Evolutionary conservation across 2,329 filamentous ascomycete species (phyloP).

Genomic region (Biscogniauxia mediterranea): DNA sequence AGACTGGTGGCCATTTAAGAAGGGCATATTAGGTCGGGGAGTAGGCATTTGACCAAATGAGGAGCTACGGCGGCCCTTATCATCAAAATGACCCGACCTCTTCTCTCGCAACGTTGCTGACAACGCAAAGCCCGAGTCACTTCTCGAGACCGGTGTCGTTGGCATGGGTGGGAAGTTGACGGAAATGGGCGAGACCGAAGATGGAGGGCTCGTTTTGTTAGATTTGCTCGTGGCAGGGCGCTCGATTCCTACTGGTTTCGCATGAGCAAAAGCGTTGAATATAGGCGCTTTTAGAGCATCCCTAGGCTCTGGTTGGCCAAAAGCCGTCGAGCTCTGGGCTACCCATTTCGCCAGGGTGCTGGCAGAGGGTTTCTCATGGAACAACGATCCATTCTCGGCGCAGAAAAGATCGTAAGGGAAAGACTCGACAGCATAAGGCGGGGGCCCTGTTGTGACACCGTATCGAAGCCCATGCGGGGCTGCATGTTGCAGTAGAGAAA

Average conservation of each 20-base stretch:
- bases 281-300: conserved; percentile 60
- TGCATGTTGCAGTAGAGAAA: conserved; percentile 82
- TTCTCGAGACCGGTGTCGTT: conserved; percentile 77
- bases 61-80: conserved; percentile 79
- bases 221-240: conserved; percentile 75
- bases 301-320: conserved; percentile 64
- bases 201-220: conserved; percentile 59
- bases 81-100: conserved; percentile 86
- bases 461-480: conserved; percentile 87
- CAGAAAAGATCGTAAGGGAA: conserved; percentile 90
- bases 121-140: conserved; percentile 86
- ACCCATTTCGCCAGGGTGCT: conserved; percentile 83
- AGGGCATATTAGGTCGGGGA: conserved; percentile 70
- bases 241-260: conserved; percentile 68
- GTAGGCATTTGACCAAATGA: conserved; percentile 75
- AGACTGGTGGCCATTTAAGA: conserved; percentile 63
- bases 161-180: conserved; percentile 74
- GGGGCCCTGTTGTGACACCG: conserved; percentile 83
- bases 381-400: conserved; percentile 79
- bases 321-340: conserved; percentile 83
- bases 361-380: conserved; percentile 66
- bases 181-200: conserved; percentile 73
- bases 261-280: conserved; percentile 87
- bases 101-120: conserved; percentile 88
- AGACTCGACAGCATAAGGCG: conserved; percentile 87